phyloP scores from a whole-genome alignment of 179 eudicot genomes.

The Pouteria campechiana region DNA sequence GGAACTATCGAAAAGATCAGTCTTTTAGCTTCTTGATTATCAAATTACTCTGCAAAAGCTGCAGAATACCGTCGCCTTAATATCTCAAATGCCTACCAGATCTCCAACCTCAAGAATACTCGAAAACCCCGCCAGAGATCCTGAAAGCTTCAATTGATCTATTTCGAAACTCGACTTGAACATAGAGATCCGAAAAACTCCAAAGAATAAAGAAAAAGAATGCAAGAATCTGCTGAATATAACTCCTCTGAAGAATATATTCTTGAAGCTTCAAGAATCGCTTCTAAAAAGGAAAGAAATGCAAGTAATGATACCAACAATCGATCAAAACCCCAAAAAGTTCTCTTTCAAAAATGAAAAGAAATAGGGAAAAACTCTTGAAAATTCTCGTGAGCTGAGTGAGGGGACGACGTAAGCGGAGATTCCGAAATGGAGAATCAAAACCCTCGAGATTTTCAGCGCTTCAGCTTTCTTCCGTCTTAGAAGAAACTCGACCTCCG shows the following conservation, averaged over 20 bases:
- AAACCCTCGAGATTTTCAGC: conserved; percentile 4
- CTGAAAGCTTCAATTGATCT: neutral
- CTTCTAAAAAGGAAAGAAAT: too few species aligned
- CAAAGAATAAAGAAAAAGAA: too few species aligned
- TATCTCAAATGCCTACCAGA: too few species aligned
- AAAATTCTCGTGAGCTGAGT: neutral
- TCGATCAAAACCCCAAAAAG: neutral
- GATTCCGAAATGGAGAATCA: neutral
- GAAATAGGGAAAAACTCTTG: neutral
- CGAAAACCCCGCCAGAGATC: neutral
- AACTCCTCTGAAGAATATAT: too few species aligned
- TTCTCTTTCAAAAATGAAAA: neutral
- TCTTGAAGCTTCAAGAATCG: too few species aligned
- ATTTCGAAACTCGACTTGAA: neutral
- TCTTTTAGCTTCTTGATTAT: too few species aligned
- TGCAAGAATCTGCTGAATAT: too few species aligned
- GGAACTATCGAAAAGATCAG: too few species aligned
- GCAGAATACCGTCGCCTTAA: too few species aligned
- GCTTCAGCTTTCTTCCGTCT: neutral
- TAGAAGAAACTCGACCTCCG: neutral
- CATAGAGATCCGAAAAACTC: too few species aligned
- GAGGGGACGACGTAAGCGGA: neutral
- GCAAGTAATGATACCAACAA: too few species aligned
- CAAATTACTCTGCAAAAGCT: too few species aligned
- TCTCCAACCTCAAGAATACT: neutral